Evolutionary conservation across 495 filamentous ascomycete genomes (phyloP), one percentile per base, ranked within the genome.

Genomic region (Evansstolkia leycettana): DNA sequence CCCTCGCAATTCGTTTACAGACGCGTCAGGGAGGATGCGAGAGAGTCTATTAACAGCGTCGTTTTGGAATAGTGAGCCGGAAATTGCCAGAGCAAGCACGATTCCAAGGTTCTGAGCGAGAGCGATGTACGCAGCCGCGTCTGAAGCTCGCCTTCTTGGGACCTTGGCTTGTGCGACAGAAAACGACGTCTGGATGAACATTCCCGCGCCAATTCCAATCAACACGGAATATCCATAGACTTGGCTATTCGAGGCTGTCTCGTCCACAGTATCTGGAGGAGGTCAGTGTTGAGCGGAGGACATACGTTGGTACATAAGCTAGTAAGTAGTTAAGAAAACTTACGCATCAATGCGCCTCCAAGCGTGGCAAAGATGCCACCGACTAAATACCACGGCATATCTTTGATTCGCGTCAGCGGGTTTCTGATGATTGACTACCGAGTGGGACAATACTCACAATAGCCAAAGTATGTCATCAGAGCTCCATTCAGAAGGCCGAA

Each of bases 41-140:
- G 4, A n/a, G 5, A n/a, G 5, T 3, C 28, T 12, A 28, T 41
- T 44, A 15, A 53, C 34, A 2, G 52, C 51, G 10, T 51, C 48
- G 34, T 72, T 73, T 29, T 76, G 50, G 50, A 73, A 78, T 2
- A 78, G 58, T 5, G 63, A 51, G 7, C 72, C 72, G 7, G 72
- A 70, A 14, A 81, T 72, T 0, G 69, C 66, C 2, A 80, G 58
- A 0, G 67, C 52, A 20, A 80, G 60, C 1, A 66, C 63, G 3
- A 65, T 54, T 20, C 70, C 70, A 1, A 55, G 46, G 6, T 75
- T 55, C 48, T 81, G 77, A 1, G 60, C 65, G 13, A 64, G 45
- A 6, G 63, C 67, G 41, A 77, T 73, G 41, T 75, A 65, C 9
- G 60, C 67, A 7, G 76, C 54, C 1, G 62, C 70, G 23, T 58